Evolutionary conservation across 805 yeast species (phyloP), one percentile per base, ranked within the genome.

Genomic region (Saccharomycopsis malanga): DNA sequence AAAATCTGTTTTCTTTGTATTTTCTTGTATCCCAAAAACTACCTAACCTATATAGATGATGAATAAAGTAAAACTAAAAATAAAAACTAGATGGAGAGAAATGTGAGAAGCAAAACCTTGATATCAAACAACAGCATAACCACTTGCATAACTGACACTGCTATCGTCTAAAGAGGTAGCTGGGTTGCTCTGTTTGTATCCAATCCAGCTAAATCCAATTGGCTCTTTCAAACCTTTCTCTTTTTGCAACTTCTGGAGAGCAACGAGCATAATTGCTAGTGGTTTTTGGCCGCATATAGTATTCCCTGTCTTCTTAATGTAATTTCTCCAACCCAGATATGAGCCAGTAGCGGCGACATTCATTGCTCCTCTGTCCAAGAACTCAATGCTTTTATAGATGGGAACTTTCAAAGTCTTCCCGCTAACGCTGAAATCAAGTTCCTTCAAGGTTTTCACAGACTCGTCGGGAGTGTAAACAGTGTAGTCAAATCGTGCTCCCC

Each of bases 241-340:
- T 41, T 6, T 47, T 15, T 43, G 54, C 25, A 52, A 56, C 12
- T 60, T 48, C 50, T 81, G 83, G 50, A 81, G 60, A 2, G 81
- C 61, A 18, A 69, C 65, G 44, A 91, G 60, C 17, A 91, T 60
- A 6, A 87, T 68, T 2, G 77, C 74, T 30, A 93, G 70, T 0
- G 98, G 96, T 50, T 77, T 80, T 49, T 88, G 84, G 0, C 98
- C 98, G 64, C 98, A 93, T 15, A 93, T 83, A 0, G 98, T 93
- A 65, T 91, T 89, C 0, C 83, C 87, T 0, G 98, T 87, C 1
- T 54, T 55, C 4, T 65, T 64, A 3, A 93, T 75, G 59, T 93
- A 93, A 23, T 71, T 61, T 44, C 69, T 71, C 87, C 95, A 93
- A 5, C 64, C 64, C 1, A 59, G 57, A 45, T 79, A 76, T 2